Conservation (phyloP, 768 basidiomycete genomes). For the Crepidotus variabilis region DNA sequence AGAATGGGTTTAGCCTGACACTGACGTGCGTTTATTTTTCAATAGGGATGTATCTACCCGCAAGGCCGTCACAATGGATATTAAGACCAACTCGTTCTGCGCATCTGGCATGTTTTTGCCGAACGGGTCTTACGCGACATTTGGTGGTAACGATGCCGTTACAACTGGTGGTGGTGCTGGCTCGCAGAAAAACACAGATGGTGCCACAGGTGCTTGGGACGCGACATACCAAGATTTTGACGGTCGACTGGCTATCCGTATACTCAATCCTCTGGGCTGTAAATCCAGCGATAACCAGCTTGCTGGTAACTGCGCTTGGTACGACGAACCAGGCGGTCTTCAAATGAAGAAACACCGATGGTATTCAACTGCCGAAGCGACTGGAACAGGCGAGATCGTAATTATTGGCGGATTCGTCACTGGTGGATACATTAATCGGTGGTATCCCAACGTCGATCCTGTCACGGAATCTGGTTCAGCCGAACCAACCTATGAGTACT, state of each 20-base stretch:
- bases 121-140: slow-evolving; percentile 70
- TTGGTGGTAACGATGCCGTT: slow-evolving; percentile 80
- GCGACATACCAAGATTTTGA: slow-evolving; percentile 76
- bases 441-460: slow-evolving; percentile 66
- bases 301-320: slow-evolving; percentile 61
- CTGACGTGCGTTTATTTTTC: background rate
- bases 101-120: slow-evolving; percentile 81
- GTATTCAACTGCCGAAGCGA: slow-evolving; percentile 75
- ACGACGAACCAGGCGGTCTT: slow-evolving; percentile 58
- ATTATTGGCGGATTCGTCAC: slow-evolving; percentile 80
- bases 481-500: slow-evolving; percentile 83
- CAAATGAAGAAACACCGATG: slow-evolving; percentile 69
- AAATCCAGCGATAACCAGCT: slow-evolving; percentile 40
- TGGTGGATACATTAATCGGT: slow-evolving; percentile 81
- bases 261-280: slow-evolving; percentile 67
- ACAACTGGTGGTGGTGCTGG: slow-evolving; percentile 60
- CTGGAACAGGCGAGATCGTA: slow-evolving; percentile 72
- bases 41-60: slow-evolving; percentile 60
- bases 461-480: slow-evolving; percentile 59
- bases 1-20: no score
- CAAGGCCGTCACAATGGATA: slow-evolving; percentile 61
- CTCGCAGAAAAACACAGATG: slow-evolving; percentile 43
- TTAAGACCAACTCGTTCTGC: slow-evolving; percentile 74
- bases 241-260: slow-evolving; percentile 74
- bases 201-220: slow-evolving; percentile 55